Base-by-base conservation (phyloP, 352 stramenopile species). In the Achlya hypogyna region DNA sequence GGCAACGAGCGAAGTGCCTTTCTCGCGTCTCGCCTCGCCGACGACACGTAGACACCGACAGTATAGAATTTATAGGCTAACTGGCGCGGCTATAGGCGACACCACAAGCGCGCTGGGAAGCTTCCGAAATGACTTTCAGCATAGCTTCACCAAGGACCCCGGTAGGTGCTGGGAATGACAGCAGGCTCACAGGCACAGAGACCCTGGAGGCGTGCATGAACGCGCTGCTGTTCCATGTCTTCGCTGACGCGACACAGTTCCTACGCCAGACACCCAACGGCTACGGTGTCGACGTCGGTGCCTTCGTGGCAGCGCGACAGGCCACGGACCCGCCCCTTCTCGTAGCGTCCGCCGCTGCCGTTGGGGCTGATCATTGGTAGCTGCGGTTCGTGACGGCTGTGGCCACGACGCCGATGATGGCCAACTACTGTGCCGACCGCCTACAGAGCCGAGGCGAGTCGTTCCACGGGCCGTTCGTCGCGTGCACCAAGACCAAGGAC, bases 61-160 rank as follows among this genome's bases (percentile, higher is more conserved):
- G n/a, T n/a, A n/a, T n/a, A n/a, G n/a, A n/a, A n/a, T n/a, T n/a
- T n/a, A n/a, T n/a, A n/a, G n/a, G n/a, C n/a, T n/a, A n/a, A n/a
- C n/a, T n/a, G n/a, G n/a, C n/a, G n/a, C n/a, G n/a, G n/a, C n/a
- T 45, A 12, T 40, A 40, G 27, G 51, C 22, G 31, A 59, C 51
- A 20, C 51, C 8, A 42, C 51, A 5, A 34, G 51, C 31, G 18
- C 51, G 31, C 23, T 34, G 10, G 5, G 25, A 8, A n/a, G 10
- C 9, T 64, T 64, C 35, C 54, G 54, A 22, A 34, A 51, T 16
- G 54, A 64, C 27, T n/a, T 64, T 5, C 54, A 51, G 20, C 54
- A 64, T 52, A 20, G 20, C 23, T 64, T 64, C 35, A 32, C 10
- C 1, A 51, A 49, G 35, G 47, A 23, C 4, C 54, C 54, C 51